Evolutionary conservation across 805 yeast species (phyloP).

Genomic region (Nakazawaea laoshanensis): DNA sequence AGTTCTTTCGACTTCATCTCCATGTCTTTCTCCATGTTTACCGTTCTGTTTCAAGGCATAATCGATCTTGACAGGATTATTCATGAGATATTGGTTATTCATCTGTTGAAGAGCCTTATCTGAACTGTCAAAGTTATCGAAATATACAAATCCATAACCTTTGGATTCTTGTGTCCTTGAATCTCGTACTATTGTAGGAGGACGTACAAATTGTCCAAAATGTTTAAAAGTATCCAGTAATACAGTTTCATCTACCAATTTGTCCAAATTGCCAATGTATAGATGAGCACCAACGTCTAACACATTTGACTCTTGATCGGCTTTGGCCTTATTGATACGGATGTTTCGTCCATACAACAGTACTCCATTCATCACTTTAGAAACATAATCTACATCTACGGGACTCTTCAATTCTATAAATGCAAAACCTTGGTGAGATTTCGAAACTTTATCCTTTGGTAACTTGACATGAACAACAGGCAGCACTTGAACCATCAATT

Average conservation of each 20-base stretch:
- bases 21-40: conserved; percentile 50
- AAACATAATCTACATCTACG: conserved; percentile 64
- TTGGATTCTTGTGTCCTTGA: conserved; percentile 36
- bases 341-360: conserved; percentile 54
- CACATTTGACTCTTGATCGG: conserved; percentile 12
- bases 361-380: conserved; percentile 50
- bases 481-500: conserved; percentile 77
- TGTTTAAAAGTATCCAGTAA: conserved; percentile 50
- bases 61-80: conserved; percentile 47
- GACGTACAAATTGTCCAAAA: conserved; percentile 54
- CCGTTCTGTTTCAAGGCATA: conserved; percentile 67
- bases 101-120: conserved; percentile 66
- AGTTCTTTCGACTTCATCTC: conserved; percentile 69
- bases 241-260: conserved; percentile 51
- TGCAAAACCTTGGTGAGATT: conserved; percentile 79
- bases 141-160: conserved; percentile 63
- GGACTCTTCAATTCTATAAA: conserved; percentile 62
- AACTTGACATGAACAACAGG: conserved; percentile 64
- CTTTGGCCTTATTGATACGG: conserved; percentile 45
- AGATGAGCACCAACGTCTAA: conserved; percentile 40
- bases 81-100: conserved; percentile 64
- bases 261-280: conserved; percentile 55
- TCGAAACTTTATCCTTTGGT: conserved; percentile 70
- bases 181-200: conserved; percentile 44
- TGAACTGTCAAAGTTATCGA: conserved; percentile 53